Evolutionary conservation across 331 rosid genomes (phyloP), one percentile per base, ranked within the genome.

Genomic region (Malus hybrid): DNA sequence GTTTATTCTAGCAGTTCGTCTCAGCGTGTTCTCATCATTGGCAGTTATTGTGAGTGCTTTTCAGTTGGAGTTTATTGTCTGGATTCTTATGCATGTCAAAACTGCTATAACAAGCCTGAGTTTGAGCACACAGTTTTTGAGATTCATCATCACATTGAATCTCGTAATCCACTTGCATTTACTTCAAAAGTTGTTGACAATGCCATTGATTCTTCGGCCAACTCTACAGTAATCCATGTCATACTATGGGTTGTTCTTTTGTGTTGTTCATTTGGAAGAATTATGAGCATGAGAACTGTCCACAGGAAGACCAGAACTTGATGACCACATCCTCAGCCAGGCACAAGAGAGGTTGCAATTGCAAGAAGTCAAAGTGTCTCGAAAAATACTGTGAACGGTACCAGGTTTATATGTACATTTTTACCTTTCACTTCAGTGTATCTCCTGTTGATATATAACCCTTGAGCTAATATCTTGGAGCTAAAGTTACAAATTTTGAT

Each of bases 31-130:
- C 20, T 46, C 70, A 16, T 64, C 32, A 42, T 77, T 80, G 73
- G 74, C 84, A 83, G 89, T 57, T 83, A 86, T 42, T 86, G 87
- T 15, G 80, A 78, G 74, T 83, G 89, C 76, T 78, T 83, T 71
- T 44, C 73, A 8, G 77, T 56, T 22, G 80, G 70, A 29, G 15
- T n/a, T 5, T 78, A 15, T 66, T 86, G 89, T 33, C 7, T 14
- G n/a, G 62, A 76, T 10, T 62, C 77, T 24, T 80, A 85, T 56
- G 36, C 82, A 24, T 86, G 89, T 57, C 59, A n/a, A 46, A 24
- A 67, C 16, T 78, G 89, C 79, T 73, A 50, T 9, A 79, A 85
- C 70, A 76, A 81, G 32, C 73, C 70, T 11, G 44, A 50, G 5
- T 65, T 75, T 33, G 78, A 68, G 60, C 74, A 64, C 57, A 39